These are phyloP conservation scores for Hyaloscypha bicolor DNA, from an alignment of 495 filamentous ascomycete species.

Conservation along the genomic window DNA sequence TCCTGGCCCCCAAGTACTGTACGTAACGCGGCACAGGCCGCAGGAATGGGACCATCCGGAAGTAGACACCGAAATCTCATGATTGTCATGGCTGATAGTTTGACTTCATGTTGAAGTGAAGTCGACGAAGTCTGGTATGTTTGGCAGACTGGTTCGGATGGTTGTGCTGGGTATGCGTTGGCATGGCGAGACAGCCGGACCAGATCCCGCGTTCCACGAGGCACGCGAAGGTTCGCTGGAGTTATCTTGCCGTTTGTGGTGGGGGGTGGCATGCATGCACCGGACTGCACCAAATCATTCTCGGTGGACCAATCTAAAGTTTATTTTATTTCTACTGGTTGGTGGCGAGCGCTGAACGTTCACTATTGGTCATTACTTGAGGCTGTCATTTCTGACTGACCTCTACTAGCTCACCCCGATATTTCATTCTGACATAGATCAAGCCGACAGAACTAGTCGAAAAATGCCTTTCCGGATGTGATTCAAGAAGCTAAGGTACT, in stretches of 20 bases:
- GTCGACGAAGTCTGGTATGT: not conserved
- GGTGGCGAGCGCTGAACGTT: not conserved
- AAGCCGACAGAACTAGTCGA: too few relatives aligned
- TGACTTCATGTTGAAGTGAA: not conserved
- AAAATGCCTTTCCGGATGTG: too few relatives aligned
- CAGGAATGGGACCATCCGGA: not conserved
- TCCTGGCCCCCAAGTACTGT: slow-evolving; percentile 1
- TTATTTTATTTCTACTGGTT: not conserved
- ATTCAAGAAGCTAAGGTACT: too few relatives aligned
- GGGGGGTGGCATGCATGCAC: not conserved
- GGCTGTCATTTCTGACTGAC: too few relatives aligned
- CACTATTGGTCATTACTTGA: not conserved
- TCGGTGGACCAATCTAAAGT: not conserved
- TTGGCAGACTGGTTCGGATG: not conserved
- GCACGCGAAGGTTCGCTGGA: not conserved
- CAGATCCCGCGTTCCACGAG: not conserved
- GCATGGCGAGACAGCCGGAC: not conserved
- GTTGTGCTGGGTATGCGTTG: slow-evolving; percentile 6
- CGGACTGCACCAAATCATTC: not conserved
- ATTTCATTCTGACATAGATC: too few relatives aligned
- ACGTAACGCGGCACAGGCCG: not conserved
- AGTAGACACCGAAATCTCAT: not conserved
- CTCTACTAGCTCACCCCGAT: too few relatives aligned
- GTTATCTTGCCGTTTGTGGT: not conserved
- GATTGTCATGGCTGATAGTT: not conserved